Base-by-base conservation (phyloP, 306 rosid species). In the Quercus parvula region DNA sequence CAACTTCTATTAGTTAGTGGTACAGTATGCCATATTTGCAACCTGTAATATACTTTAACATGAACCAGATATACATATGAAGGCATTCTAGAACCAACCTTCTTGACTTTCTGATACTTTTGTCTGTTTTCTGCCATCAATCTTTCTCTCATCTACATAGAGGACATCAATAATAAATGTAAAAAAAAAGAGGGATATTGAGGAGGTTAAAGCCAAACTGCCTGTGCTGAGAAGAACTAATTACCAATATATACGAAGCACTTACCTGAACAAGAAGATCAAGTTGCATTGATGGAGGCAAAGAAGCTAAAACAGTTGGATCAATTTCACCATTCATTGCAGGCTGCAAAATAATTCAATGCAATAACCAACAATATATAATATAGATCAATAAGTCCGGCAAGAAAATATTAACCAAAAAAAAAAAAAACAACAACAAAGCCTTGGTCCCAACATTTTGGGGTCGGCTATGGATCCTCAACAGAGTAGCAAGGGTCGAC, bases 61-160 rank as follows among this genome's bases (percentile, higher is more conserved):
- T 52, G 33, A 27, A 55, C 56, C 62, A 56, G 44, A 79, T 68
- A 27, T 33, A 73, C 70, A 77, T 44, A 54, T 46, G 44, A 80
- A 70, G 77, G 64, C 69, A 74, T 78, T 76, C 73, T 69, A 79
- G 38, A 66, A 89, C 92, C 77, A 74, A 94, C 98, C 99, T 92
- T 94, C 88, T 90, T 92, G 82, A 94, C 94, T 86, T 88, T 91
- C 85, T 92, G 97, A 85, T 94, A 92, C 91, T 90, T 94, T 51
- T 92, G 99, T 84, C 97, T 86, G 89, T 92, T 94, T 84, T 92
- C 94, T 41, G 97, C 97, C 84, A 92, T 91, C 81, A 91, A 75
- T 64, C 90, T 91, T 86, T 94, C 99, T 86, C 97, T 91, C 84
- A 91, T 92, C 99, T 94, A 88, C 70, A 73, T 62, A 69, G 64